These are phyloP conservation scores for Gossypium rotundifolium DNA, from an alignment of 345 rosid genomes.

Conservation along the genomic window DNA sequence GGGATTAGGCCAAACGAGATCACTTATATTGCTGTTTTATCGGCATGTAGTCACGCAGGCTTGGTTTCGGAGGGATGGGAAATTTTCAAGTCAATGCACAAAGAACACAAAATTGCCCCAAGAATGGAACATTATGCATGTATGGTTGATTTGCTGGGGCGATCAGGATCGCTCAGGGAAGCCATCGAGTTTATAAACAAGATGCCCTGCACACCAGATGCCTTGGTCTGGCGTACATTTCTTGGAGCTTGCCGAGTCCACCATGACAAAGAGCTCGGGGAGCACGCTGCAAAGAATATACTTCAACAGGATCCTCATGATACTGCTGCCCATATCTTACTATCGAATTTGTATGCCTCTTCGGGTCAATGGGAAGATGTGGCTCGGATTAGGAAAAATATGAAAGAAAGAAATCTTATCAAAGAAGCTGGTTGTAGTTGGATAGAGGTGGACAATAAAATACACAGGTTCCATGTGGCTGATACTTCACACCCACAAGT, in stretches of 20 bases:
- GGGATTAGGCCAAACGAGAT: constrained; percentile 52
- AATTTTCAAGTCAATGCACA: constrained; percentile 51
- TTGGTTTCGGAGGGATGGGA: constrained; percentile 61
- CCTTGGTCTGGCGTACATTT: constrained; percentile 63
- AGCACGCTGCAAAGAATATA: constrained; percentile 54
- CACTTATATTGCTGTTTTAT: constrained; percentile 60
- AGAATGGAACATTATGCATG: constrained; percentile 76
- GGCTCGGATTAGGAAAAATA: constrained; percentile 44
- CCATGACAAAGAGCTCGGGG: constrained; percentile 45
- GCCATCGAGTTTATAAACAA: constrained; percentile 50
- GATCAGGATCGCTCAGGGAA: constrained; percentile 49
- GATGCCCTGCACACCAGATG: constrained; percentile 52
- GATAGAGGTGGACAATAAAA: constrained; percentile 57
- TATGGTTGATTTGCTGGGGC: constrained; percentile 70
- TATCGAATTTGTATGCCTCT: constrained; percentile 68
- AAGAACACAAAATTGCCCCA: constrained; percentile 51
- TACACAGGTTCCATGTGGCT: constrained; percentile 64
- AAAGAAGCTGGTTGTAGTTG: constrained; percentile 86
- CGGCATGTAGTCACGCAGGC: constrained; percentile 74
- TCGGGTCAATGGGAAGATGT: constrained; percentile 59
- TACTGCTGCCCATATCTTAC: constrained; percentile 59
- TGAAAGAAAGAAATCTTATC: constrained; percentile 50
- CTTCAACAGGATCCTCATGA: constrained; percentile 57
- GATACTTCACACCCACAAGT: constrained; percentile 59
- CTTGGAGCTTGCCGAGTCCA: constrained; percentile 70